These are phyloP conservation scores for Isabelozyma heimii DNA, from an alignment of 805 yeast genomes.

Conservation along the genomic window DNA sequence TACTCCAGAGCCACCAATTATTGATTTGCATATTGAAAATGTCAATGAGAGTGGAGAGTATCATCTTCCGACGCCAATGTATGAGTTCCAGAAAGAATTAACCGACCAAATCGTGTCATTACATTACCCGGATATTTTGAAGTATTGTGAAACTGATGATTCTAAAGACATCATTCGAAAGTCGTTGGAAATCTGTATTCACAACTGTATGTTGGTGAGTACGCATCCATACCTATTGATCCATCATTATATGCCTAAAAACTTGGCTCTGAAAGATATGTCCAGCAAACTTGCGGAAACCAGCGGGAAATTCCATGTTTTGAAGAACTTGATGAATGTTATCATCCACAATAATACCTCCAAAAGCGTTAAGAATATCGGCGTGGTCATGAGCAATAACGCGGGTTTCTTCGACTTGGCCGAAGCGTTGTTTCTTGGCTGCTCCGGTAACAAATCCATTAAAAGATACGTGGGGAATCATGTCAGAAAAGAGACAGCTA, in stretches of 20 bases:
- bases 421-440: slow-evolving; percentile 69
- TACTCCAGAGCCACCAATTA: slow-evolving; percentile 79
- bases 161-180: slow-evolving; percentile 58
- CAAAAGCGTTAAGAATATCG: slow-evolving; percentile 48
- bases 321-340: slow-evolving; percentile 61
- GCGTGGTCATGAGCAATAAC: slow-evolving; percentile 66
- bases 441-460: slow-evolving; percentile 43
- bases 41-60: slow-evolving; percentile 58
- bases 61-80: slow-evolving; percentile 77
- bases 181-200: slow-evolving; percentile 69
- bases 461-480: slow-evolving; percentile 62
- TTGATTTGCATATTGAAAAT: slow-evolving; percentile 50
- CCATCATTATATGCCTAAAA: slow-evolving; percentile 82
- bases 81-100: slow-evolving; percentile 81
- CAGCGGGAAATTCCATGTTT: slow-evolving; percentile 77
- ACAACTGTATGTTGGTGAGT: slow-evolving; percentile 75
- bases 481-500: slow-evolving; percentile 44
- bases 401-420: slow-evolving; percentile 64
- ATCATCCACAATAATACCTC: slow-evolving; percentile 35
- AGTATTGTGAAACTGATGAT: slow-evolving; percentile 70
- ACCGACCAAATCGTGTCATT: slow-evolving; percentile 89
- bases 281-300: slow-evolving; percentile 71
- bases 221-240: slow-evolving; percentile 88
- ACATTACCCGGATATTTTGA: slow-evolving; percentile 86
- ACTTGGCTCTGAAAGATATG: slow-evolving; percentile 65